These are phyloP conservation scores for Apiospora hydei DNA, from an alignment of 2,329 filamentous ascomycete species.

Conservation along the genomic window DNA sequence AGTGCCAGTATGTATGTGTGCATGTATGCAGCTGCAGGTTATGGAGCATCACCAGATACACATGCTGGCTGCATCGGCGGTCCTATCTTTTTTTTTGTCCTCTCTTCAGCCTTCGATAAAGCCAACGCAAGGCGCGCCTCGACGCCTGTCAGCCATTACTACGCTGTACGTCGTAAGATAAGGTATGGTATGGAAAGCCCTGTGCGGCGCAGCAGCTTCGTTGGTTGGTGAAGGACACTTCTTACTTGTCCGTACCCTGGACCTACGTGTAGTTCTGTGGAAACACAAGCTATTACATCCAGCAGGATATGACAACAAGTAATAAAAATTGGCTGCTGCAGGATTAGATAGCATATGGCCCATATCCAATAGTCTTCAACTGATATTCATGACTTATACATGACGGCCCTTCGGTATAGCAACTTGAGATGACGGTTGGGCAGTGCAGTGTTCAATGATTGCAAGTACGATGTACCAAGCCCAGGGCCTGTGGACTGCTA, in stretches of 20 bases:
- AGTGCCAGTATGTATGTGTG: neutral
- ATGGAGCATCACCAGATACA: neutral
- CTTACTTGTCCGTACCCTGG: neutral
- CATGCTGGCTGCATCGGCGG: neutral
- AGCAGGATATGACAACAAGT: neutral
- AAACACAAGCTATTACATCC: neutral
- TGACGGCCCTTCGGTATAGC: neutral
- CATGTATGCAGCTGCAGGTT: neutral
- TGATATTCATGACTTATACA: neutral
- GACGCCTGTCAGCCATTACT: constrained; percentile 2
- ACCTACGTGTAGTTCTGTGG: neutral
- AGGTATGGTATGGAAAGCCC: constrained; percentile 4
- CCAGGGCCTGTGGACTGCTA: neutral
- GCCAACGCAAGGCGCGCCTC: constrained; percentile 16
- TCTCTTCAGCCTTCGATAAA: constrained; percentile 7
- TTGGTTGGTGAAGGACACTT: neutral
- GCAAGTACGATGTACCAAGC: neutral
- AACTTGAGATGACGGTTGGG: neutral
- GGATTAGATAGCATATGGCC: neutral
- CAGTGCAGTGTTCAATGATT: neutral
- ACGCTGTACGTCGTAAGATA: constrained; percentile 7
- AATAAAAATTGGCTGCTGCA: neutral
- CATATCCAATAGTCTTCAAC: neutral
- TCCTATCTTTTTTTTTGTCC: neutral
- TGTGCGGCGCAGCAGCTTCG: neutral